These are phyloP conservation scores for Eucalyptus marginata DNA, from an alignment of 345 rosid genomes.

Conservation along the genomic window DNA sequence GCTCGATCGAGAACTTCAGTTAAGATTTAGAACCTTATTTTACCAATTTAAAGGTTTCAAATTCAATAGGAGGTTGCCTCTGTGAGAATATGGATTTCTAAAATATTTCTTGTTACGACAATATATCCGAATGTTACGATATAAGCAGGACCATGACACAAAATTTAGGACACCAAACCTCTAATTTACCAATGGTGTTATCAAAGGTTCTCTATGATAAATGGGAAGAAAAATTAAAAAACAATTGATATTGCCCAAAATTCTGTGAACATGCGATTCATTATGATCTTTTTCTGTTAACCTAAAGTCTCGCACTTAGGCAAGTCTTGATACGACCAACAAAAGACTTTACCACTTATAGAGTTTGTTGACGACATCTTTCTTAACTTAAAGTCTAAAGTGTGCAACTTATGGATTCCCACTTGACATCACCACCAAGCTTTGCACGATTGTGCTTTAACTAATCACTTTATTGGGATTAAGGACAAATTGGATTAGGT, in stretches of 20 bases:
- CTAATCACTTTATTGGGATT: background rate
- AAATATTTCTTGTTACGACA: background rate
- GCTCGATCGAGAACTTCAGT: background rate
- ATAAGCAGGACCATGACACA: background rate
- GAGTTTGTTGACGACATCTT: background rate
- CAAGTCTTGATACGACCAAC: background rate
- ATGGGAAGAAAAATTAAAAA: background rate
- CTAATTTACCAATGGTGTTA: background rate
- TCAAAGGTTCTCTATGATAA: background rate
- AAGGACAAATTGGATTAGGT: background rate
- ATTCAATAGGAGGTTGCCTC: background rate
- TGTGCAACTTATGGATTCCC: background rate
- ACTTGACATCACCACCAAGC: background rate
- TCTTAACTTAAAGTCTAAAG: background rate
- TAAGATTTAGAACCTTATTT: background rate
- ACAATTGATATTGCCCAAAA: background rate
- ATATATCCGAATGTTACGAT: accelerated
- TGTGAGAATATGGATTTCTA: background rate
- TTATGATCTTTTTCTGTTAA: background rate
- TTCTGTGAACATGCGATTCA: background rate
- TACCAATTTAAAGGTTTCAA: background rate
- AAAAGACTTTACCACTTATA: background rate
- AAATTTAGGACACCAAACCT: background rate
- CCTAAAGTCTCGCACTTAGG: background rate
- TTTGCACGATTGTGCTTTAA: background rate